phyloP scores from a whole-genome alignment of 202 grass and related monocot genomes.

The Carex sylvatica region DNA sequence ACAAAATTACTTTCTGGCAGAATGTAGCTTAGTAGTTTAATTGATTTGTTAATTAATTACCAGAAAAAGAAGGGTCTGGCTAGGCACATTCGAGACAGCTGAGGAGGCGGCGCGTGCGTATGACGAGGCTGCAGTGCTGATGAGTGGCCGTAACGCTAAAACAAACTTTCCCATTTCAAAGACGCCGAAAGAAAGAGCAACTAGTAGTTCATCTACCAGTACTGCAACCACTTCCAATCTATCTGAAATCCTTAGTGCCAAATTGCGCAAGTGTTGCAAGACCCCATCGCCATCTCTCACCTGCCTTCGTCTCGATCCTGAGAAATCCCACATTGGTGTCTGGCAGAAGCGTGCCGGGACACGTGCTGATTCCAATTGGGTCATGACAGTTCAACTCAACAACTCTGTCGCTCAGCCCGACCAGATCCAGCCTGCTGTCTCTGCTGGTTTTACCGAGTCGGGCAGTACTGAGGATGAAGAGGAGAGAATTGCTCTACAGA shows the following conservation, averaged over 20 bases:
- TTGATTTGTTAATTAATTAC: conserved; percentile 18
- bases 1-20: conserved; percentile 1
- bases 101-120: conserved; percentile 96
- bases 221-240: conserved; percentile 22
- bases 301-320: conserved; percentile 92
- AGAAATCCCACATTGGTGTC: conserved; percentile 97
- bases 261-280: conserved; percentile 93
- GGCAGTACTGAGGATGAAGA: conserved; percentile 57
- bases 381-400: conserved; percentile 94
- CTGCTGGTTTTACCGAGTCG: conserved; percentile 31
- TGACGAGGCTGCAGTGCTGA: conserved; percentile 89
- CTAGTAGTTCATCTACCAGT: conserved; percentile 20
- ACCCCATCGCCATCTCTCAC: conserved; percentile 89
- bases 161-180: conserved; percentile 86
- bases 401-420: conserved; percentile 30
- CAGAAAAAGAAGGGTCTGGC: conserved; percentile 98
- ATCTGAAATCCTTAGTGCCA: conserved; percentile 94
- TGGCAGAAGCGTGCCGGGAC: conserved; percentile 98
- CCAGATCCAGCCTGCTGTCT: conserved; percentile 6
- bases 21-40: conserved; percentile 8
- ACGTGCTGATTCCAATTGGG: conserved; percentile 90
- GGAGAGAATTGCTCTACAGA: conserved; percentile 87
- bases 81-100: conserved; percentile 96
- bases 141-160: conserved; percentile 99
- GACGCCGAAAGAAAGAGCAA: conserved; percentile 43